Evolutionary conservation across 768 basidiomycete genomes (phyloP).

Genomic region (Jaapia argillacea): DNA sequence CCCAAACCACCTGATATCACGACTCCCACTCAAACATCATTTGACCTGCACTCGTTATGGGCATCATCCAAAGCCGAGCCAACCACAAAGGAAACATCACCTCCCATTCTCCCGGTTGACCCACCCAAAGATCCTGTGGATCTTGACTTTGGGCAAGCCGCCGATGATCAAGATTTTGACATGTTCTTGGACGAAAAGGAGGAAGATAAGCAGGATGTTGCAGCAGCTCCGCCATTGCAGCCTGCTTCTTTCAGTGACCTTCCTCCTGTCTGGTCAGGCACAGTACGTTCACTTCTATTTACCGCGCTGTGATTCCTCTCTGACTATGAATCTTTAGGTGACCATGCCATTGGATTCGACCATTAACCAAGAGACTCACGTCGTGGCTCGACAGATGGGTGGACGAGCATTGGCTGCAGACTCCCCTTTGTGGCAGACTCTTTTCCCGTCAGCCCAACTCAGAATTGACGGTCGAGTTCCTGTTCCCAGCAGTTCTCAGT

Average conservation of each 20-base stretch:
- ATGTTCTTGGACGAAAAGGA: constrained; percentile 71
- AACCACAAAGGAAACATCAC: constrained; percentile 4
- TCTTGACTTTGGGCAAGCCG: constrained; percentile 25
- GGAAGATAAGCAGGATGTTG: constrained; percentile 21
- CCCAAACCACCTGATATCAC: constrained; percentile 34
- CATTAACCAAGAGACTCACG: constrained; percentile 53
- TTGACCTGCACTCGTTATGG: constrained; percentile 71
- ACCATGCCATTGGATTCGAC: constrained; percentile 73
- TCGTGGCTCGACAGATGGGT: constrained; percentile 71
- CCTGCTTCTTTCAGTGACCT: constrained; percentile 46
- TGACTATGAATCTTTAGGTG: constrained; percentile 34
- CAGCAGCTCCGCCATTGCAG: constrained; percentile 25
- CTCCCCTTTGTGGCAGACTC: constrained; percentile 60
- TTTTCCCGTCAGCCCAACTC: constrained; percentile 64
- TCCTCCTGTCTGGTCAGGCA: constrained; percentile 65
- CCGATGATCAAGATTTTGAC: constrained; percentile 78
- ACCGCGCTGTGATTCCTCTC: too few species aligned
- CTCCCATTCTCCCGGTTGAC: constrained; percentile 11
- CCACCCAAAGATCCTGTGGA: constrained; percentile 25
- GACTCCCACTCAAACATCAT: constrained; percentile 43
- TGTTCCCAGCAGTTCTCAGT: constrained; percentile 64
- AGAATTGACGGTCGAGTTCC: constrained; percentile 82
- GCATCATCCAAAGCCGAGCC: constrained; percentile 29
- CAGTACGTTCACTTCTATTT: constrained; percentile 47
- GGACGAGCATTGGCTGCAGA: constrained; percentile 50